Conservation (phyloP, 306 rosid genomes). For the Vachellia collinsii region DNA sequence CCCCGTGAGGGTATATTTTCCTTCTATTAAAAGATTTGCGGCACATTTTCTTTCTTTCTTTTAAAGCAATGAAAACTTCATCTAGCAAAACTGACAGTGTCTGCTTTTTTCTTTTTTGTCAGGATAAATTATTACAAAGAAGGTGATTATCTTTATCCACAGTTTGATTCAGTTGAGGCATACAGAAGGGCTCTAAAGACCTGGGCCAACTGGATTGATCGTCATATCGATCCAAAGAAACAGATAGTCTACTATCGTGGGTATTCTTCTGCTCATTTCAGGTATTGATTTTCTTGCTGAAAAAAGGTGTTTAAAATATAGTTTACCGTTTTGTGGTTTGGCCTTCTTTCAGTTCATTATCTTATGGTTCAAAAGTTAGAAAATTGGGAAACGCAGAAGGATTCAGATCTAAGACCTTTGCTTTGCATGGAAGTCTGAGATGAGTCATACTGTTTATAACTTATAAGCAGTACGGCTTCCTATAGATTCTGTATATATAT, state of each 20-base stretch:
- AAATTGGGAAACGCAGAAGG: neutral
- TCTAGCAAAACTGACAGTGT: constrained; percentile 19
- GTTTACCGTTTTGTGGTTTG: neutral
- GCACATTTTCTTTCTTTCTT: neutral
- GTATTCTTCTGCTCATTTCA: constrained; percentile 92
- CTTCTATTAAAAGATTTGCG: constrained; percentile 11
- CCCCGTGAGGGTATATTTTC: constrained; percentile 20
- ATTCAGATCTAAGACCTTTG: neutral
- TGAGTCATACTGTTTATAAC: neutral
- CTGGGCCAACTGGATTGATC: constrained; percentile 86
- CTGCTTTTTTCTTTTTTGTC: constrained; percentile 44
- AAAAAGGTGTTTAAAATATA: neutral
- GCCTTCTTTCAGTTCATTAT: neutral
- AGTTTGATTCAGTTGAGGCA: constrained; percentile 82
- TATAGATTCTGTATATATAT: too few relatives aligned
- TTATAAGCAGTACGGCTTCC: neutral
- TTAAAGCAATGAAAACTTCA: neutral
- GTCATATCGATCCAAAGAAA: constrained; percentile 66
- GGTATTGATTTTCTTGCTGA: constrained; percentile 48
- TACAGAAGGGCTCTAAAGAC: constrained; percentile 78
- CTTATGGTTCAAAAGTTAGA: neutral
- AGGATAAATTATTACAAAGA: constrained; percentile 90
- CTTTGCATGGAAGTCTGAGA: neutral
- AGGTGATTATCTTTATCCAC: constrained; percentile 76
- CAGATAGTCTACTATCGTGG: constrained; percentile 90